phyloP scores from a whole-genome alignment of 192 early-diverging fungal genomes.

The Backusella westeae region DNA sequence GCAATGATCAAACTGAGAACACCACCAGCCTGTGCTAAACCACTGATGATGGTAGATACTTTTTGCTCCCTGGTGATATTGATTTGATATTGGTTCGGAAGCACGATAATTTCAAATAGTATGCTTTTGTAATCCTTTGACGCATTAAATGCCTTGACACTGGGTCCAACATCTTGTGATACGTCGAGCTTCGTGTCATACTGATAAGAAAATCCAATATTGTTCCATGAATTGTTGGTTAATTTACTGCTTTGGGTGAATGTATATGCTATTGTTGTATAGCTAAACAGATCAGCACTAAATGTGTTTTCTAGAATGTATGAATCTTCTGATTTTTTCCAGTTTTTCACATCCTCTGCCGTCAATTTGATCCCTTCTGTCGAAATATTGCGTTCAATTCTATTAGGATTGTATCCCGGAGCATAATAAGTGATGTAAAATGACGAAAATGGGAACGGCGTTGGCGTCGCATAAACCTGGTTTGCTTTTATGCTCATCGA shows the following conservation, averaged over 20 bases:
- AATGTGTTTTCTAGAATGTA: background rate
- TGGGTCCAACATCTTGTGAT: background rate
- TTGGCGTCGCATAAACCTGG: background rate
- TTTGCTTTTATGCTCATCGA: background rate
- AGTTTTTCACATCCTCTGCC: background rate
- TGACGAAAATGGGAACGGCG: background rate
- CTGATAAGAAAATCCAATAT: background rate
- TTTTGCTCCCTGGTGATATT: background rate
- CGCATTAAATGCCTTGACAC: background rate
- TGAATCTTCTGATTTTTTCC: background rate
- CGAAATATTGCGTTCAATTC: background rate
- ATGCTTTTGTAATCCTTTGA: background rate
- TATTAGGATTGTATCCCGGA: background rate
- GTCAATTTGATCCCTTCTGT: background rate
- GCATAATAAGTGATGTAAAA: background rate
- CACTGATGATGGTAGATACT: conserved; percentile 15
- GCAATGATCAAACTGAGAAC: conserved; percentile 13
- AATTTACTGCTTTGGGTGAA: background rate
- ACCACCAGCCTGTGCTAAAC: conserved; percentile 18
- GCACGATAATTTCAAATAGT: background rate
- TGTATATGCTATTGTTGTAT: background rate
- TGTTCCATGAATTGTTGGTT: background rate
- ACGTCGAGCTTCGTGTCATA: background rate
- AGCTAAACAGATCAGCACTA: background rate
- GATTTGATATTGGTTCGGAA: background rate